Evolutionary conservation across 2,329 filamentous ascomycete genomes (phyloP), one percentile per base, ranked within the genome.

Genomic region (Talaromyces islandicus): DNA sequence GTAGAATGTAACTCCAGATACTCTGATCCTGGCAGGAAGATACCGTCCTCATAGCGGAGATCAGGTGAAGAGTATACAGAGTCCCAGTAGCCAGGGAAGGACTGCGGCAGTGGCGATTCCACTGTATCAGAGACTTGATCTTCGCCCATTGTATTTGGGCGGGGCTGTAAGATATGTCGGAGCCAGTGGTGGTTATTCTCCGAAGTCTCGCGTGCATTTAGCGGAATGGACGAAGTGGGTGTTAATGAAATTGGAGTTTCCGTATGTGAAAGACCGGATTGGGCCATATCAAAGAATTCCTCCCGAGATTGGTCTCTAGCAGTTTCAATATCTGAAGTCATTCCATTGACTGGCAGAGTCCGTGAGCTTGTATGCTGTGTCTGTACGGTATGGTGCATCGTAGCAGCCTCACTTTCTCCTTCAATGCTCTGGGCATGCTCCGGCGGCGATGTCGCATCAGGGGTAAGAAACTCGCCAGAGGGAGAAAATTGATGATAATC

Each of bases 1-100:
- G 55, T 57, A 2, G 55, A 57, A 25, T 57, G 55, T 24, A 57
- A 46, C 27, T 57, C 41, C 10, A 57, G 55, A 11, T 57, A 57
- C 43, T 57, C 55, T 5, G 55, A 57, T 2, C 55, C 55, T 3
- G 55, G 55, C 12, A 57, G 27, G 29, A 57, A 57, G 7, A 57
- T 57, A 14, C 55, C 41, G 11, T 57, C 55, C 4, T 57, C 41
- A 17, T 48, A 27, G 27, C 50, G 55, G 17, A 57, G 30, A 9
- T 57, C 55, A 12, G 55, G 27, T 7, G 50, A 24, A 12, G 55
- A 43, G 21, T 48, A 32, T 21, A 38, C 12, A 11, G 43, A 46
- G 7, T 50, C 29, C 27, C 41, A 50, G 21, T 57, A 57, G 14
- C 55, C 43, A 32, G 29, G 41, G 12, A 50, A 27, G 1, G 41